These are phyloP conservation scores for Saitoella complicata DNA, from an alignment of 805 yeast species.

Conservation along the genomic window DNA sequence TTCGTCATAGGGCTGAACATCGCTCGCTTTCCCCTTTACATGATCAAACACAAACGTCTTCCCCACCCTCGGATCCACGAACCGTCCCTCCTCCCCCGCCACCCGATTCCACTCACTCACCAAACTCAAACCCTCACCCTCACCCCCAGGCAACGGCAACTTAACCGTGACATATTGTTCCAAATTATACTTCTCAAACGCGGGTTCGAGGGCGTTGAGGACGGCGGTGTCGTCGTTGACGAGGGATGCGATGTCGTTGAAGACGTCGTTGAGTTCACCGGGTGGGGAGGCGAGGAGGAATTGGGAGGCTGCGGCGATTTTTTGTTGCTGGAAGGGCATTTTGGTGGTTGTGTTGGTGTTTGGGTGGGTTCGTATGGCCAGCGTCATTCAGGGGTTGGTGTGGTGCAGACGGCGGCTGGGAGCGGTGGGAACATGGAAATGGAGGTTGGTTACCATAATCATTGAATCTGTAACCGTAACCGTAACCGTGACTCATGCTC, in stretches of 20 bases:
- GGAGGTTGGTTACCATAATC: no score
- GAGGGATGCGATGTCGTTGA: constrained; percentile 27
- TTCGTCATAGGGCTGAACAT: constrained; percentile 29
- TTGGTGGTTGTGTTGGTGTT: no score
- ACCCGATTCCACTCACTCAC: not conserved
- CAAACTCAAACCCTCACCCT: constrained; percentile 1
- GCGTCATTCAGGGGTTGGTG: no score
- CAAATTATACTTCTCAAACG: constrained; percentile 28
- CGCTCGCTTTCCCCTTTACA: constrained; percentile 31
- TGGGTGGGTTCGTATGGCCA: no score
- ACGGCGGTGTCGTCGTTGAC: constrained; percentile 26
- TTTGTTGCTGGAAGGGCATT: no score
- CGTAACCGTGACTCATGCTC: no score
- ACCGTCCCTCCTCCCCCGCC: constrained; percentile 19
- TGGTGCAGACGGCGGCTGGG: no score
- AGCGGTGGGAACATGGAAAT: no score
- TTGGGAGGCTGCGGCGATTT: no score
- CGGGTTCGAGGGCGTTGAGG: constrained; percentile 19
- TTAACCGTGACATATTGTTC: constrained; percentile 24
- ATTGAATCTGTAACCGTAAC: no score
- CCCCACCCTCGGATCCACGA: constrained; percentile 35
- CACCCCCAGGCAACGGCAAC: constrained; percentile 19
- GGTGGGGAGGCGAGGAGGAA: no score
- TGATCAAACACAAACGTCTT: constrained; percentile 46
- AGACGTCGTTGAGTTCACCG: no score